Evolutionary conservation across 164 flowering plant genomes (phyloP).

Genomic region (Vitis labrusca): DNA sequence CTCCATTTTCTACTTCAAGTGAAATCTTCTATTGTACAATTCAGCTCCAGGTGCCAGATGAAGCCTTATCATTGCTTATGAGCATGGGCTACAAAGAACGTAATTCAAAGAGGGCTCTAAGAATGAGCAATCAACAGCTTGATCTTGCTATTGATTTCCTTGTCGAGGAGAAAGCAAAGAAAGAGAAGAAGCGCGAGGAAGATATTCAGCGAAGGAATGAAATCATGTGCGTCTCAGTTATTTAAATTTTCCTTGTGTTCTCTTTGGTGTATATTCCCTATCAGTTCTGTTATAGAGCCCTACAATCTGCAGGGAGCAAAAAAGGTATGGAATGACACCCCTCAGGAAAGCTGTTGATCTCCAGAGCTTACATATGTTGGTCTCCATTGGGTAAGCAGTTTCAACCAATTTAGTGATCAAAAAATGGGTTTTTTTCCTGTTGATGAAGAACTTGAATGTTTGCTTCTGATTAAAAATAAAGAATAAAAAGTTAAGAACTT

Average conservation of each 20-base stretch:
- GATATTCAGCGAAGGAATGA: conserved; percentile 52
- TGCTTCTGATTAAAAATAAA: no score
- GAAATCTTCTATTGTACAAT: neutral
- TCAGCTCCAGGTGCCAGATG: conserved; percentile 90
- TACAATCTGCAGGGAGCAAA: conserved; percentile 71
- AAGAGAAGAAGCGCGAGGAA: conserved; percentile 45
- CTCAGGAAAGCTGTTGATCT: conserved; percentile 78
- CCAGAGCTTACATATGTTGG: conserved; percentile 49
- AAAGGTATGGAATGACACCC: conserved; percentile 74
- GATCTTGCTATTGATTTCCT: conserved; percentile 69
- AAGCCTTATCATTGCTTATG: conserved; percentile 66
- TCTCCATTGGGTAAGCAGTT: conserved; percentile 63
- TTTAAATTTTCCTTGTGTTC: neutral
- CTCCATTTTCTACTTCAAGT: neutral
- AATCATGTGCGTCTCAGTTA: conserved; percentile 41
- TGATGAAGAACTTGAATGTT: neutral
- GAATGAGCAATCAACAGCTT: conserved; percentile 70
- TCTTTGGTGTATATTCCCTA: neutral
- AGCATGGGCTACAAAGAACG: conserved; percentile 83
- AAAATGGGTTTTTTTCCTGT: neutral
- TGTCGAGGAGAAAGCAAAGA: conserved; percentile 60
- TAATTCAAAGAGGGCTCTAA: conserved; percentile 74
- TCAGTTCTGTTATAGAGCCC: neutral
- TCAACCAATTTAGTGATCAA: neutral
- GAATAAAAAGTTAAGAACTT: no score